Base-by-base conservation (phyloP, 805 yeast species). In the Lachancea sp. region DNA sequence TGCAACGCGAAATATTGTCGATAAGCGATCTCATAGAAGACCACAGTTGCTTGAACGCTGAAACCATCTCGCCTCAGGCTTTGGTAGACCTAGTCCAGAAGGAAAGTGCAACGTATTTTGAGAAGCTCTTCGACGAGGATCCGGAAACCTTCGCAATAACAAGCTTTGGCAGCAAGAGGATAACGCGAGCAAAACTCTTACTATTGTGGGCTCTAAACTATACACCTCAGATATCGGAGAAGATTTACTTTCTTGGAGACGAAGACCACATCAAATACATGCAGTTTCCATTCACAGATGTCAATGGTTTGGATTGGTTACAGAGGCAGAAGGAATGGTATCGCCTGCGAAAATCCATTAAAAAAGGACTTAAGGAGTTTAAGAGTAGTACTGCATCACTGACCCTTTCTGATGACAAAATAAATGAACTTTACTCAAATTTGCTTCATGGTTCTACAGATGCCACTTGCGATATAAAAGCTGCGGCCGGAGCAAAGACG, bases 151-250 rank as follows among this genome's bases (percentile, higher is more conserved):
- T 46, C 34, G 32, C 46, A 16, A 46, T 55, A 11, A 56, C 61
- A 15, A 58, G 62, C 11, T 48, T 60, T 24, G 63, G 64, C 8
- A 38, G 34, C 16, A 58, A 56, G 42, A 48, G 59, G 18, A 41
- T 59, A 8, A 34, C 35, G 2, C 47, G 48, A 22, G 61, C 63
- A 5, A 48, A 50, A 29, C 49, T 47, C 29, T 39, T 60, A 22
- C 42, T 55, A 7, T 33, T 51, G 8, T 56, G 63, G 59, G 55
- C 50, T 7, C 24, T 49, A 12, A 31, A 50, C n/a, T 52, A 49
- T 25, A 44, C 40, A 25, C 56, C 56, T 8, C 56, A 51, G 28
- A 22, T 38, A 4, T 20, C 32, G 3, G 52, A 49, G 40, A 29
- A 26, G 5, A 32, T 49, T 2, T 37, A 42, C 18, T 32, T 41